Evolutionary conservation across 257 asterid genomes (phyloP).

Genomic region (Capsicum rhomboideum): DNA sequence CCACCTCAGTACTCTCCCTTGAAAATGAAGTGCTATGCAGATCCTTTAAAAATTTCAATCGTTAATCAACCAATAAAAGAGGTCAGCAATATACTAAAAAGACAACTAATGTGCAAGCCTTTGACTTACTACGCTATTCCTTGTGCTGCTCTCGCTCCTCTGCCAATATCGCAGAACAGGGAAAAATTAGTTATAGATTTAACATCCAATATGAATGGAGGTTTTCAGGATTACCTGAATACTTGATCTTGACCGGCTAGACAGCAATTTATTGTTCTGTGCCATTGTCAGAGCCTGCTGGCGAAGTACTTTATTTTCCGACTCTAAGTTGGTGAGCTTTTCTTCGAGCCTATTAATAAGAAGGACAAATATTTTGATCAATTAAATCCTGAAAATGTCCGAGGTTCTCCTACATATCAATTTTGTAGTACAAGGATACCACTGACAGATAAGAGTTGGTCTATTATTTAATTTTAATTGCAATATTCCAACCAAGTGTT

Average conservation of each 20-base stretch:
- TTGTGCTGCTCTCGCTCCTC: conserved; percentile 72
- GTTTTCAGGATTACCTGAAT: conserved; percentile 80
- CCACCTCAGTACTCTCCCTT: conserved; percentile 63
- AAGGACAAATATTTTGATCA: conserved; percentile 12
- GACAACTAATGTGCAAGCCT: not conserved
- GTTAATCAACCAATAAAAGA: not conserved
- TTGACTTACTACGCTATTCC: conserved; percentile 19
- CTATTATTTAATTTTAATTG: not conserved
- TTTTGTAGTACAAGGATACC: not conserved
- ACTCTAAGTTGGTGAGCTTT: conserved; percentile 82
- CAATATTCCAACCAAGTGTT: not conserved
- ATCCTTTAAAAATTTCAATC: conserved; percentile 40
- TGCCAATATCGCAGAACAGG: conserved; percentile 26
- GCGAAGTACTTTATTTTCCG: conserved; percentile 60
- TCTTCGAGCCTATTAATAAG: conserved; percentile 63
- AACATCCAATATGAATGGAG: conserved; percentile 3
- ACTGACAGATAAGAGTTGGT: not conserved
- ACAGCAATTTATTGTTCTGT: conserved; percentile 58
- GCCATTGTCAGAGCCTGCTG: conserved; percentile 99
- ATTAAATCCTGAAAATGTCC: not conserved
- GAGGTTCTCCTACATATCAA: not conserved
- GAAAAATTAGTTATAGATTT: conserved; percentile 46
- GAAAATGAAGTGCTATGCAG: conserved; percentile 71
- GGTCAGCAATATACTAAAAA: not conserved
- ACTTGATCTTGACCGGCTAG: conserved; percentile 82